These are phyloP conservation scores for Starmerella sp. DNA, from an alignment of 805 yeast genomes.

Conservation along the genomic window DNA sequence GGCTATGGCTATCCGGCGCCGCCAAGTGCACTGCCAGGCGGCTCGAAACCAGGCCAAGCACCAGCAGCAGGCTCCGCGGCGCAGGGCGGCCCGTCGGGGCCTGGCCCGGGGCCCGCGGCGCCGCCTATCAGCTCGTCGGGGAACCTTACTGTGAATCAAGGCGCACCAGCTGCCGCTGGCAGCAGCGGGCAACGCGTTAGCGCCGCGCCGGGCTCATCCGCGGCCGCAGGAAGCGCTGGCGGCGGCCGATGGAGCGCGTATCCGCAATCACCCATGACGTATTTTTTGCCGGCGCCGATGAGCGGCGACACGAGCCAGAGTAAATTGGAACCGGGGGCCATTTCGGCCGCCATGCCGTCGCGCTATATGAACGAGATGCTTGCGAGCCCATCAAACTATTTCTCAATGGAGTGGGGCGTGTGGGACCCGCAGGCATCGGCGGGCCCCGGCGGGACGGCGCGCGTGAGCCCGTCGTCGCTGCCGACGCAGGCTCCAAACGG, in stretches of 20 bases:
- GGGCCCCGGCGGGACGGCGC: conserved; percentile 8
- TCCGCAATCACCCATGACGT: conserved; percentile 16
- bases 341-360: conserved; percentile 53
- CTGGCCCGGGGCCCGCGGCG: too few relatives aligned
- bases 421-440: conserved; percentile 19
- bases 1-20: conserved; percentile 3
- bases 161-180: not conserved
- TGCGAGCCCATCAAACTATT: conserved; percentile 72
- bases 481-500: not conserved
- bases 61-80: not conserved
- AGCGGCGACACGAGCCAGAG: not conserved
- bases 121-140: too few relatives aligned
- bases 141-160: not conserved
- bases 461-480: conserved; percentile 2
- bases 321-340: conserved; percentile 52
- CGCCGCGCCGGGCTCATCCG: not conserved
- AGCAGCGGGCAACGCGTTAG: not conserved
- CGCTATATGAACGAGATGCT: conserved; percentile 60
- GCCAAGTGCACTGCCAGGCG: not conserved
- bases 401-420: conserved; percentile 48
- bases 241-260: conserved; percentile 14
- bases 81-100: too few relatives aligned
- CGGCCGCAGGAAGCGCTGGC: not conserved
- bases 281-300: conserved; percentile 9
- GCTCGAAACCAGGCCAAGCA: not conserved